A percentile compares a stretch with the other conserved stretches of the same genome.
Evolutionary conservation across 139 green algal species (phyloP).

Genomic region (Pleodorina starrii): DNA sequence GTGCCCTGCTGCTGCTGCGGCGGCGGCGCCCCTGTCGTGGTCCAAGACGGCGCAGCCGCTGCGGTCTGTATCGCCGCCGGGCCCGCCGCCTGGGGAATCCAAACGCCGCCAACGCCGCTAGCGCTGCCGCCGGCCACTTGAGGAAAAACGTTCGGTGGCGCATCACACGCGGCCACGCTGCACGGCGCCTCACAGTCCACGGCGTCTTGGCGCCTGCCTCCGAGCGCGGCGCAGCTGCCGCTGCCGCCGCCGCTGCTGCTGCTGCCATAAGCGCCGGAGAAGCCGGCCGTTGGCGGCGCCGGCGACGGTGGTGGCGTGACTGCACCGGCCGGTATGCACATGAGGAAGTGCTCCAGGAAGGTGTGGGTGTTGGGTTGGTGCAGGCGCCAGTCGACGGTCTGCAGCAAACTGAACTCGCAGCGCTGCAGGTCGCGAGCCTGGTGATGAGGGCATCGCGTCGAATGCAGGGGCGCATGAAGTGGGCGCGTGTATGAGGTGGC

Average conservation of each 20-base stretch:
- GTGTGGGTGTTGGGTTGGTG: conserved; percentile 10
- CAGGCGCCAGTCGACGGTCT: conserved; percentile 9
- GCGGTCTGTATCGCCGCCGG: no score
- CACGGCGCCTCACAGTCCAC: neutral
- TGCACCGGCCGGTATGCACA: neutral
- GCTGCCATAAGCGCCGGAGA: neutral
- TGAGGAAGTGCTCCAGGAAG: conserved; percentile 27
- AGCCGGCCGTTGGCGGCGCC: neutral
- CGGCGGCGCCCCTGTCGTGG: no score
- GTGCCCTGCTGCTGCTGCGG: no score
- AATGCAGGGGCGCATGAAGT: no score
- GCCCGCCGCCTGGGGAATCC: no score
- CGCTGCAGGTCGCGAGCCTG: conserved; percentile 6
- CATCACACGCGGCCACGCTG: neutral
- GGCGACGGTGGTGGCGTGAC: neutral
- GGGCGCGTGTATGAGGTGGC: no score
- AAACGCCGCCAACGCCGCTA: no score
- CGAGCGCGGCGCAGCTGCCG: neutral
- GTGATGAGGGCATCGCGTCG: no score
- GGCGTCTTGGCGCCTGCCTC: no score
- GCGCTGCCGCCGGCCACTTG: no score
- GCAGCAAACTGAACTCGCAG: conserved; percentile 19
- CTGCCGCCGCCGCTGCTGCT: neutral
- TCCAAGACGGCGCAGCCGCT: no score
- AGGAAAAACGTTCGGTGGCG: neutral